Conservation (phyloP, 805 yeast species). For the Millerago galiae region DNA sequence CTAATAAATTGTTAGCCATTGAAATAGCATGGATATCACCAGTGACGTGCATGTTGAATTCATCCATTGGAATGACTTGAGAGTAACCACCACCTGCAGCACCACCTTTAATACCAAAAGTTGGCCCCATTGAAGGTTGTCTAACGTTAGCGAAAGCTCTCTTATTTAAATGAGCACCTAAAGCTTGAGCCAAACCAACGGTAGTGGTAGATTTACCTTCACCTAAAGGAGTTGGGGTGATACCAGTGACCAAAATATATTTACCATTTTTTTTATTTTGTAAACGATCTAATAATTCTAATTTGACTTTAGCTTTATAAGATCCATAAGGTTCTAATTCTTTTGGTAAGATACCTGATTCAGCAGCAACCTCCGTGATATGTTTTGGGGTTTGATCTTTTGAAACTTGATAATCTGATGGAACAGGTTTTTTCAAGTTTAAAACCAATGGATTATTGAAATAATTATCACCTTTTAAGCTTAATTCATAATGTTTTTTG, state of each 20-base stretch:
- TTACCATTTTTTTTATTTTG: slow-evolving; percentile 57
- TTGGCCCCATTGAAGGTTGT: slow-evolving; percentile 88
- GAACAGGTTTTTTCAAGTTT: slow-evolving; percentile 58
- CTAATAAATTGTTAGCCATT: slow-evolving; percentile 72
- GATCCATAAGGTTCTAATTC: slow-evolving; percentile 74
- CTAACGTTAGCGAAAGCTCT: slow-evolving; percentile 76
- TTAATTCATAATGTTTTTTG: slow-evolving; percentile 32
- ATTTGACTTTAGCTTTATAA: slow-evolving; percentile 69
- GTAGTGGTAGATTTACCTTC: slow-evolving; percentile 85
- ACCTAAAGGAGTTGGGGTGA: slow-evolving; percentile 81
- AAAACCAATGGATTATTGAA: slow-evolving; percentile 46
- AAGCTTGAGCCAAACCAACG: slow-evolving; percentile 74
- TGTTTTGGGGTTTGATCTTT: slow-evolving; percentile 69
- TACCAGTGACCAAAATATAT: slow-evolving; percentile 74
- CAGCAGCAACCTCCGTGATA: slow-evolving; percentile 60
- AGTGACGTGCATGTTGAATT: slow-evolving; percentile 78
- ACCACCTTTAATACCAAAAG: slow-evolving; percentile 85
- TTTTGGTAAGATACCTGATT: slow-evolving; percentile 57
- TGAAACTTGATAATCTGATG: slow-evolving; percentile 75
- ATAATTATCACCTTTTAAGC: slow-evolving; percentile 16
- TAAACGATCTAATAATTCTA: slow-evolving; percentile 57
- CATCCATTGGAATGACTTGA: slow-evolving; percentile 86
- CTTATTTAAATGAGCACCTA: slow-evolving; percentile 66
- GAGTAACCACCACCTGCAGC: slow-evolving; percentile 91
- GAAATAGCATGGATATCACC: slow-evolving; percentile 85